Base-by-base conservation (phyloP, 805 yeast species). In the Saturnispora besseyi region DNA sequence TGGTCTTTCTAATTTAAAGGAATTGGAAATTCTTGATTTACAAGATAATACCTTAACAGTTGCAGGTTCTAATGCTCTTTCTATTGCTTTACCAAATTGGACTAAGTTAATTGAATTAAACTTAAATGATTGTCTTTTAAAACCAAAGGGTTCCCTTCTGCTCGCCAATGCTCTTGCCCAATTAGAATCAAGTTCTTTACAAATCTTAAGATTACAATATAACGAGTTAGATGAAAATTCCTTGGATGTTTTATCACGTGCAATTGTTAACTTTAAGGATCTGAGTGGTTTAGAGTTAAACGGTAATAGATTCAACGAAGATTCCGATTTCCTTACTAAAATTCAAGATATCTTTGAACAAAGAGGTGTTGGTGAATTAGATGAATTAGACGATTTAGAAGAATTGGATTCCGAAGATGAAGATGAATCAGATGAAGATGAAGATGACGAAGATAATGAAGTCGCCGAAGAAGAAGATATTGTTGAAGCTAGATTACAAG, bases 11-110 rank as follows among this genome's bases (percentile, higher is more conserved):
- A 64, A 73, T 54, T 81, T 86, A 63, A 71, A 73, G 28, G 69
- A 76, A 24, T 75, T 93, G 59, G 73, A 79, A 57, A 77, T 77
- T 37, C 68, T 93, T 38, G 98, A 93, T 68, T 73, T 93, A 57
- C 97, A 93, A 71, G 99, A 93, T 67, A 93, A 93, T 68, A 93
- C 99, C 7, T 81, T 93, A 65, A 93, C 99, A 9, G 63, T 66
- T 18, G 68, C 68, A 45, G 88, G 91, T 5, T 78, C 90, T 5
- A 59, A 68, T 24, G 79, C 83, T 24, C 76, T 91, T 41, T 84
- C 93, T 22, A 67, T 71, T 15, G 75, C 73, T 28, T 66, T 93
- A 52, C 58, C 73, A 3, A 62, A 66, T 43, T 93, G 97, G 96
- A 66, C 73, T 31, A 54, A 71, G 7, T 75, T 93, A 61, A 69